phyloP scores from a whole-genome alignment of 495 filamentous ascomycete genomes.

The Daldinia bambusicola region DNA sequence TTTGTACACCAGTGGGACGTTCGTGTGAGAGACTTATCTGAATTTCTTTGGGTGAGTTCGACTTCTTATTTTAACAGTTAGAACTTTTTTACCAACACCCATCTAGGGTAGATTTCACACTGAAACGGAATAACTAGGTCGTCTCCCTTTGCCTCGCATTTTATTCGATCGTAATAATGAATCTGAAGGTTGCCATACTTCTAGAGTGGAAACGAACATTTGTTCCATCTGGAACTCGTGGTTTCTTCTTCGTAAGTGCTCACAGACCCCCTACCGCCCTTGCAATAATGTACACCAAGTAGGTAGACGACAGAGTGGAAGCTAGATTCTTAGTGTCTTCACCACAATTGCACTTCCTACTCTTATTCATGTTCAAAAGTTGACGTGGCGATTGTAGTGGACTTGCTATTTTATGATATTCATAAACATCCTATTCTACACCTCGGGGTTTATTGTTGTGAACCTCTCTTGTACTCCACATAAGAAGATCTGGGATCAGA shows the following conservation, averaged over 20 bases:
- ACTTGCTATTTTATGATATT: neutral
- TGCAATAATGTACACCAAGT: neutral
- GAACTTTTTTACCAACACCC: neutral
- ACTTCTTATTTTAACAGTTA: neutral
- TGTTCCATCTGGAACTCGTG: neutral
- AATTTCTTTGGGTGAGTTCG: neutral
- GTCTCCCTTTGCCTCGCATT: neutral
- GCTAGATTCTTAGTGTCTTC: neutral
- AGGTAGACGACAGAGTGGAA: neutral
- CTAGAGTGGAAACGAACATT: slow-evolving; percentile 2
- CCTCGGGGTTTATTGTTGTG: neutral
- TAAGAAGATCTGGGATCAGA: neutral
- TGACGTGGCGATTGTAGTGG: neutral
- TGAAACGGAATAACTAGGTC: neutral
- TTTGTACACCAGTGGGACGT: slow-evolving; percentile 1
- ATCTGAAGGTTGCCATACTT: neutral
- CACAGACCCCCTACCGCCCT: neutral
- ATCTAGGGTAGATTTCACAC: neutral
- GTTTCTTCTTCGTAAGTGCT: slow-evolving; percentile 1
- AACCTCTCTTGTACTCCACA: neutral
- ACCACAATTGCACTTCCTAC: neutral
- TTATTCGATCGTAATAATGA: slow-evolving; percentile 6
- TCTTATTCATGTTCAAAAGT: neutral
- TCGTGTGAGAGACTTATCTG: neutral
- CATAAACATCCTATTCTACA: neutral